phyloP scores from a whole-genome alignment of 768 basidiomycete genomes.

The Russula emetica region DNA sequence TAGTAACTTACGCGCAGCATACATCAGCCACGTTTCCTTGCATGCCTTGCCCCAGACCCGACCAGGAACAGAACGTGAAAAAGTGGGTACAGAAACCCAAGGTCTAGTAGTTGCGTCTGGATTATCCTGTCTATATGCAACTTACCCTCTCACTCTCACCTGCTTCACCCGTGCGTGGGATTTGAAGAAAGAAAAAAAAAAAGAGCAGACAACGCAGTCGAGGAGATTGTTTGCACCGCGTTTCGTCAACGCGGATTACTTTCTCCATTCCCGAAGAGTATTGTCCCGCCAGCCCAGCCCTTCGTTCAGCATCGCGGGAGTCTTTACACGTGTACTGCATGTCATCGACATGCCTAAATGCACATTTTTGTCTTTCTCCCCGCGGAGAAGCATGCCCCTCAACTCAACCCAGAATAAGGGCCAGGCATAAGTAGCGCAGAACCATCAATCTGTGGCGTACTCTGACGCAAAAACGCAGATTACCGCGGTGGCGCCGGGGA shows the following conservation, averaged over 20 bases:
- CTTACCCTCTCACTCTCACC: not conserved
- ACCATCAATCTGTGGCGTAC: conserved; percentile 19
- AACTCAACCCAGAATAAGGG: not conserved
- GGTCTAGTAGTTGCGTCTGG: not conserved
- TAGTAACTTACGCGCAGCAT: no score
- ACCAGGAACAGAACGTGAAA: not conserved
- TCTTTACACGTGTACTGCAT: not conserved
- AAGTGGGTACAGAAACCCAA: not conserved
- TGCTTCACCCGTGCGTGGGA: not conserved
- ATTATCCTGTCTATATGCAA: not conserved
- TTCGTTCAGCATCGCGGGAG: not conserved
- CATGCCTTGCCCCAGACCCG: not conserved
- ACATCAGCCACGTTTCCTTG: not conserved
- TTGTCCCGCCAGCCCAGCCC: not conserved
- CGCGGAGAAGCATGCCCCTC: not conserved
- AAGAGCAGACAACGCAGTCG: not conserved
- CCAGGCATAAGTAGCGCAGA: conserved; percentile 11
- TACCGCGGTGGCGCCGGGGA: conserved; percentile 1
- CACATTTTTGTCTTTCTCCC: not conserved
- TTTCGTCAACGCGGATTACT: not conserved
- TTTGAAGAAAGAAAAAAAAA: not conserved
- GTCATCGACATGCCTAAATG: not conserved
- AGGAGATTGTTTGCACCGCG: not conserved
- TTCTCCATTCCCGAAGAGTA: not conserved
- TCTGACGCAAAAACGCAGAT: conserved; percentile 8